phyloP scores from a whole-genome alignment of 2,329 filamentous ascomycete species.

The Sclerotinia subarctica region DNA sequence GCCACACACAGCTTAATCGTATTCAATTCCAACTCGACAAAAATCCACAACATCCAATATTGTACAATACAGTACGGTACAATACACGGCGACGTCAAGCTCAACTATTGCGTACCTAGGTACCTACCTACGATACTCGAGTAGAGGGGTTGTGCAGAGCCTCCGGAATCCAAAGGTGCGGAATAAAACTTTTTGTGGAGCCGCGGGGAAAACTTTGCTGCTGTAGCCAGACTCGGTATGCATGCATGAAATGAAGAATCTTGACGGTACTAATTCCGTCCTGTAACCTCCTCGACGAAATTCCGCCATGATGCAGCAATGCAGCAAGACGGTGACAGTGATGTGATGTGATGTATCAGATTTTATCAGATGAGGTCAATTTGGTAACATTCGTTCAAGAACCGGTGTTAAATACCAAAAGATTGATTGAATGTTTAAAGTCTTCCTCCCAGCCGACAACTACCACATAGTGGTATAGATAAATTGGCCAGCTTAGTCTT shows the following conservation, averaged over 20 bases:
- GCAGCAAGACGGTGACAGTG: neutral
- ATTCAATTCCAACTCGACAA: neutral
- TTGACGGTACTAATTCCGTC: slow-evolving; percentile 8
- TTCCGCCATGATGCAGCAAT: neutral
- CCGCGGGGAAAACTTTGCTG: neutral
- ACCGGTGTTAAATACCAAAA: neutral
- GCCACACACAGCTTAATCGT: neutral
- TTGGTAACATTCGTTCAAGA: neutral
- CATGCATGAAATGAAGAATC: neutral
- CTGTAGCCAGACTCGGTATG: too few species aligned
- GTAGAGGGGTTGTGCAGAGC: neutral
- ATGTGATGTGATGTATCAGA: neutral
- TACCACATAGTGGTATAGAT: neutral
- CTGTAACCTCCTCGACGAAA: neutral
- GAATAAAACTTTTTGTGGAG: slow-evolving; percentile 5
- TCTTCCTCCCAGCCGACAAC: neutral
- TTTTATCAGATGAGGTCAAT: neutral
- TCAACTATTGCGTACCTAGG: neutral
- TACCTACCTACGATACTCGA: too few species aligned
- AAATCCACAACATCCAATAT: neutral
- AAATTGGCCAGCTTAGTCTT: neutral
- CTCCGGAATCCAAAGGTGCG: neutral
- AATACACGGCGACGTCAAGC: slow-evolving; percentile 2
- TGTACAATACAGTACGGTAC: too few species aligned
- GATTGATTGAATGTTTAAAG: neutral